Percentiles rank a stretch among this genome's conserved stretches.
Conservation (phyloP, 1,284 basidiomycete species). For the Marasmius fiardii region DNA sequence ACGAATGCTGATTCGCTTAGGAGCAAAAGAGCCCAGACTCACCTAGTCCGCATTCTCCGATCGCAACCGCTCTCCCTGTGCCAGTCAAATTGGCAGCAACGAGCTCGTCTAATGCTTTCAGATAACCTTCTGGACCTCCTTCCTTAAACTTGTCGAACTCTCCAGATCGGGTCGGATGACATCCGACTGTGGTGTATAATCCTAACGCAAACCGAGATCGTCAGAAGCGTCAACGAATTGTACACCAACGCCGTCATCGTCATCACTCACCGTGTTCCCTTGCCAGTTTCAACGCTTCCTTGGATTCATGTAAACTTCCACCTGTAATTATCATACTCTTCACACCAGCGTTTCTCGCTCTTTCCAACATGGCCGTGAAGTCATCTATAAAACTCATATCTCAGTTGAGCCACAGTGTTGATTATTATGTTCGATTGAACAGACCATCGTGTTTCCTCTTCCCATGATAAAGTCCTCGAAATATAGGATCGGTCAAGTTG, state of each 20-base stretch:
- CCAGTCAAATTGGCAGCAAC: conserved; percentile 54
- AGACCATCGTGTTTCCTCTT: conserved; percentile 52
- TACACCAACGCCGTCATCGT: not conserved
- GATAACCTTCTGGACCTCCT: conserved; percentile 63
- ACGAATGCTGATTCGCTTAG: not conserved
- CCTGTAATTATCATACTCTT: conserved; percentile 82
- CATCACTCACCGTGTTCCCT: conserved; percentile 46
- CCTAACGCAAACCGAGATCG: conserved; percentile 31
- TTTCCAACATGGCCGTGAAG: conserved; percentile 55
- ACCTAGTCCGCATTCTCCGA: conserved; percentile 89
- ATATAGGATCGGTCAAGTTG: conserved; percentile 61
- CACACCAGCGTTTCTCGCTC: conserved; percentile 66
- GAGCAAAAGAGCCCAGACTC: conserved; percentile 14
- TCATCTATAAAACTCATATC: conserved; percentile 51
- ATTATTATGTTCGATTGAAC: no score
- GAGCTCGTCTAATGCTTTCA: conserved; percentile 56
- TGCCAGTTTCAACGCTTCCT: conserved; percentile 61
- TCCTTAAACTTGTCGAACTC: conserved; percentile 71
- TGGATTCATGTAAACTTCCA: conserved; percentile 68
- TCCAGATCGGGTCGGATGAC: conserved; percentile 81
- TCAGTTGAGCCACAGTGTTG: no score
- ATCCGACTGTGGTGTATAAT: conserved; percentile 78
- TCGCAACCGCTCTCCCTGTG: conserved; percentile 62
- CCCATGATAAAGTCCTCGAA: conserved; percentile 53
- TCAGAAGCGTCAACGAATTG: not conserved